These are phyloP conservation scores for Xylaria bambusicola DNA, from an alignment of 495 filamentous ascomycete species.

Conservation along the genomic window DNA sequence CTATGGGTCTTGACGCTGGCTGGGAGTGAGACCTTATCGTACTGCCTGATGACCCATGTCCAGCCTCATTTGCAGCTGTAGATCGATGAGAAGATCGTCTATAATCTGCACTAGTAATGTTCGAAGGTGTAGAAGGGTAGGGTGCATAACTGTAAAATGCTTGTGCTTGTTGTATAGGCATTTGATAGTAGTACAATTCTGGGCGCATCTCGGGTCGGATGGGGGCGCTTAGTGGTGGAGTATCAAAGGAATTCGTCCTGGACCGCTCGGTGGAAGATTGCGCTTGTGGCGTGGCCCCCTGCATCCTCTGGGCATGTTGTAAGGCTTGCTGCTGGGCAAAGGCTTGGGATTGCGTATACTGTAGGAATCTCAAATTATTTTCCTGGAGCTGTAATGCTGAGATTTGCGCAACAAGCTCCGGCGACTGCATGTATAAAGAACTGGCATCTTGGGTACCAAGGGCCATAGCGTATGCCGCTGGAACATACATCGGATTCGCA, in stretches of 20 bases:
- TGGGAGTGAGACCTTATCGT: constrained; percentile 59
- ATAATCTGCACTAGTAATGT: constrained; percentile 43
- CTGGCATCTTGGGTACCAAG: constrained; percentile 39
- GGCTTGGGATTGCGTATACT: constrained; percentile 50
- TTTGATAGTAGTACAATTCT: constrained; percentile 41
- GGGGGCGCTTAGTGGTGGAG: constrained; percentile 52
- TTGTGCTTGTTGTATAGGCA: constrained; percentile 30
- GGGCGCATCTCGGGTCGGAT: constrained; percentile 48
- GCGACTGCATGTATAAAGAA: constrained; percentile 48
- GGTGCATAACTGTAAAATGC: constrained; percentile 40
- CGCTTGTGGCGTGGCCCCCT: constrained; percentile 42
- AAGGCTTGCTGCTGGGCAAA: constrained; percentile 47
- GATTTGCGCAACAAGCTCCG: constrained; percentile 46
- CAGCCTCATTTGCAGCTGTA: constrained; percentile 40
- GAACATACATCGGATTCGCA: constrained; percentile 31
- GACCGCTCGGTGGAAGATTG: constrained; percentile 48
- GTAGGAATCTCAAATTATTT: constrained; percentile 48
- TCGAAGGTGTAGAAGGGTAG: constrained; percentile 51
- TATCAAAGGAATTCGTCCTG: constrained; percentile 56
- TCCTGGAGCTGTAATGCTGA: constrained; percentile 42
- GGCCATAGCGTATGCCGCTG: constrained; percentile 26
- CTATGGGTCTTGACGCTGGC: constrained; percentile 49
- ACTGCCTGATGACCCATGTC: constrained; percentile 40
- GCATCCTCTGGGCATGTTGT: constrained; percentile 47
- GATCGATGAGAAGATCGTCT: constrained; percentile 54